Evolutionary conservation across 2,329 filamentous ascomycete species (phyloP).

Genomic region (Westerdykella aurantiaca): DNA sequence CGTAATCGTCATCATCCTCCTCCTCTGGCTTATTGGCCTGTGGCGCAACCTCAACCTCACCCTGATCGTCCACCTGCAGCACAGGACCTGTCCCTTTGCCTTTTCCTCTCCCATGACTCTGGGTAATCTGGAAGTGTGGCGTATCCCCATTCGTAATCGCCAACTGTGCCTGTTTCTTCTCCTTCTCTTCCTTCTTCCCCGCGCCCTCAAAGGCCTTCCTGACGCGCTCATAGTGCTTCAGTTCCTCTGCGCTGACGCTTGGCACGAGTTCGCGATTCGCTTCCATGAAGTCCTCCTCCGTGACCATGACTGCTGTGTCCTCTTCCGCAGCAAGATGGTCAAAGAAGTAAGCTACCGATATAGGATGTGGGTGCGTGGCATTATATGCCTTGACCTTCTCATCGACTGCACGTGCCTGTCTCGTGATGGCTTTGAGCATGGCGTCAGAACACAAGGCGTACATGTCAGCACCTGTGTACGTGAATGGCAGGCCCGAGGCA

Average conservation of each 20-base stretch:
- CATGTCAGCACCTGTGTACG: conserved; percentile 94
- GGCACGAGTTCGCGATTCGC: conserved; percentile 85
- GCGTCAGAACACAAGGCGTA: conserved; percentile 96
- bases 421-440: conserved; percentile 97
- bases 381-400: conserved; percentile 71
- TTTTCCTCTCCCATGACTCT: conserved; percentile 8
- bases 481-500: conserved; percentile 76
- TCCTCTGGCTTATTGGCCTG: conserved; percentile 5
- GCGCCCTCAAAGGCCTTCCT: conserved; percentile 73
- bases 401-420: conserved; percentile 79
- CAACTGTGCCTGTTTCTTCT: conserved; percentile 10
- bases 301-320: conserved; percentile 82
- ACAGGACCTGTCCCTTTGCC: conserved; percentile 27
- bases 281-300: conserved; percentile 77
- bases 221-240: conserved; percentile 85
- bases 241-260: conserved; percentile 84
- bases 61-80: conserved; percentile 1
- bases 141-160: not conserved
- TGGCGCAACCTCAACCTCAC: not conserved
- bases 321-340: conserved; percentile 80
- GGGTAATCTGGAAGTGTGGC: not conserved
- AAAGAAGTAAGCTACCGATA: conserved; percentile 91
- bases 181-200: conserved; percentile 44
- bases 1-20: conserved; percentile 38
- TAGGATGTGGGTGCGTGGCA: conserved; percentile 39